Evolutionary conservation across 2,329 filamentous ascomycete species (phyloP).

Genomic region (Sporothrix curviconia): DNA sequence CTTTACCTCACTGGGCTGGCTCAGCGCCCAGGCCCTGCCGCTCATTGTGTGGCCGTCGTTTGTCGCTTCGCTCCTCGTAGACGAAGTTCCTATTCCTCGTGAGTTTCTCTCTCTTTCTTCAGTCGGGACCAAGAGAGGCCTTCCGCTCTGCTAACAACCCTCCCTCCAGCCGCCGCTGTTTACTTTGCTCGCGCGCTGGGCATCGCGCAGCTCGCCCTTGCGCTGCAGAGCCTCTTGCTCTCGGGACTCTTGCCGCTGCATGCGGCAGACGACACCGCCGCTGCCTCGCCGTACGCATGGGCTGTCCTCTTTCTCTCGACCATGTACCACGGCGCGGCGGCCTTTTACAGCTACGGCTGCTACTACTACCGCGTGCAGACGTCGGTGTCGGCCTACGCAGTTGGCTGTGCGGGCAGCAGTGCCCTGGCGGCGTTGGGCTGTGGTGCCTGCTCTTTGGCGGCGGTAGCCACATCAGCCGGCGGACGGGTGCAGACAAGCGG

Average conservation of each 20-base stretch:
- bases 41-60: conserved; percentile 43
- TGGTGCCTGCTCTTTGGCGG: conserved; percentile 49
- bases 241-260: conserved; percentile 62
- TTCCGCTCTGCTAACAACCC: not conserved
- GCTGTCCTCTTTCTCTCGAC: conserved; percentile 61
- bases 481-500: conserved; percentile 36
- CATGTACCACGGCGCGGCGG: conserved; percentile 55
- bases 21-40: conserved; percentile 40
- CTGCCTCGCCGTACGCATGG: conserved; percentile 55
- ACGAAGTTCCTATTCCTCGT: not conserved
- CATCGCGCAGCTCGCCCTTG: conserved; percentile 59
- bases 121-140: too few species aligned
- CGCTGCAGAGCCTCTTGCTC: conserved; percentile 57
- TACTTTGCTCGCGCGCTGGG: conserved; percentile 70
- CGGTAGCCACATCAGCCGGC: conserved; percentile 30
- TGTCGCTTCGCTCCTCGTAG: conserved; percentile 37
- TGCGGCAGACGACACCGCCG: conserved; percentile 31
- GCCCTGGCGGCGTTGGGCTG: conserved; percentile 51
- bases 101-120: not conserved
- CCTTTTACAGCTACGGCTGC: conserved; percentile 62
- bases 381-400: conserved; percentile 54
- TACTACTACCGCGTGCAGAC: conserved; percentile 52
- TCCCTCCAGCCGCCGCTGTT: conserved; percentile 51
- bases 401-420: conserved; percentile 49
- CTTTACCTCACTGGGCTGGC: conserved; percentile 47